Evolutionary conservation across 192 early-diverging fungal species (phyloP), one percentile per base, ranked within the genome.

Genomic region (Glomus cerebriforme): DNA sequence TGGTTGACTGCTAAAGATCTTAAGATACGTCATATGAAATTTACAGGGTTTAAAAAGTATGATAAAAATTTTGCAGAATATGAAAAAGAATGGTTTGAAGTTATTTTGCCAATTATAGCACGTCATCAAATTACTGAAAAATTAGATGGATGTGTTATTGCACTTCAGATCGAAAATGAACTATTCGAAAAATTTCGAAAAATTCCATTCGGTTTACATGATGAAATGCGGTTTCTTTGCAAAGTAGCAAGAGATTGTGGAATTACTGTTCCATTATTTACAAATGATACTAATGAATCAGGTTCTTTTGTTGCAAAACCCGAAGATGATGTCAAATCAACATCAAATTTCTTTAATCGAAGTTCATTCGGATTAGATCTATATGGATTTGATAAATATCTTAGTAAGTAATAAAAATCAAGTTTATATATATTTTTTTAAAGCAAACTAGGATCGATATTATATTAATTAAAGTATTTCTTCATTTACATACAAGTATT

Each of bases 121-220:
- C 83, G 82, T 5, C 94, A 96, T 83, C 94, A 97, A 80, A 90
- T 95, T 43, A 94, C 94, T 15, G 78, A 71, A 2, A 69, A 85
- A 12, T 79, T 82, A 31, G 83, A 85, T 49, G 93, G 94, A 2
- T 97, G 94, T 75, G 87, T 97, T 9, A n/a, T 95, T 9, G 86
- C 85, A 26, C 79, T 95, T 15, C 95, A 97, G 83, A 88, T 96
- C 69, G 95, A 97, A 76, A 96, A 97, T 84, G 91, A 95, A 37
- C 82, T 90, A 10, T 91, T 91, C 58, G 90, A 92, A 68, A 86
- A 79, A 29, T 67, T 92, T 74, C 82, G 83, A 39, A 79, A 83
- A 6, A 77, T 91, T 13, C 94, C 95, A 7, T 78, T 94, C 17
- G 94, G 93, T 2, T 81, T 93, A 35, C 89, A 90, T 68, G 94